Percentiles rank a stretch among this genome's conserved stretches.
phyloP scores from a whole-genome alignment of 331 rosid genomes.

The Phaseolus coccineus region DNA sequence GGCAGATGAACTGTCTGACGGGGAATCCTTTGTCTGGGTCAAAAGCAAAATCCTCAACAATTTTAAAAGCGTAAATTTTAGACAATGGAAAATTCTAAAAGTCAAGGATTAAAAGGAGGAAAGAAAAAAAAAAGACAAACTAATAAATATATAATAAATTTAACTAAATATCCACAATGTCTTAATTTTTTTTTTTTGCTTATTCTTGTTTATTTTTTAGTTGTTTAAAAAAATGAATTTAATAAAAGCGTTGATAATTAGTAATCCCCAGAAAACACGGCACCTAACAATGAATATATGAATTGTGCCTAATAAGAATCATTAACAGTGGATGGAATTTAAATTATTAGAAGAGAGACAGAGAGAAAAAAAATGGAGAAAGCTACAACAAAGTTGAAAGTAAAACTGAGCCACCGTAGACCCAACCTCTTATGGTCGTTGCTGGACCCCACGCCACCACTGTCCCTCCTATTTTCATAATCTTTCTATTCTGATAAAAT shows the following conservation, averaged over 20 bases:
- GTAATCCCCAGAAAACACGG: constrained; percentile 69
- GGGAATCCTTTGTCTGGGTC: constrained; percentile 40
- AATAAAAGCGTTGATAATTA: not conserved
- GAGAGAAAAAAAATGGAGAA: not conserved
- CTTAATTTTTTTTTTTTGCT: too few species aligned
- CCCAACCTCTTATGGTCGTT: constrained; percentile 33
- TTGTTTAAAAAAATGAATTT: not conserved
- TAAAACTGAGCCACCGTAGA: constrained; percentile 37
- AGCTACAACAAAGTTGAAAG: constrained; percentile 15
- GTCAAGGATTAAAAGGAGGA: too few species aligned
- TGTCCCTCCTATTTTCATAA: not conserved
- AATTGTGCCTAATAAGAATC: constrained; percentile 15
- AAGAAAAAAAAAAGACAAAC: too few species aligned
- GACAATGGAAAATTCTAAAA: constrained; percentile 34
- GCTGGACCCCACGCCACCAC: constrained; percentile 49
- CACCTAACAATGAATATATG: constrained; percentile 31
- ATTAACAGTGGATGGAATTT: constrained; percentile 17
- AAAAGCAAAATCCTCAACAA: constrained; percentile 29
- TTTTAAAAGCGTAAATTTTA: constrained; percentile 21
- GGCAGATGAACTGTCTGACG: not conserved
- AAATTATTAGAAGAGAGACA: not conserved
- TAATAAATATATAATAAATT: too few species aligned
- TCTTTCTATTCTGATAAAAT: not conserved
- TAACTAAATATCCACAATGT: too few species aligned
- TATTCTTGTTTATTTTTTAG: too few species aligned